Base-by-base conservation (phyloP, 2,329 filamentous ascomycete species). In the Neobulgaria alba region DNA sequence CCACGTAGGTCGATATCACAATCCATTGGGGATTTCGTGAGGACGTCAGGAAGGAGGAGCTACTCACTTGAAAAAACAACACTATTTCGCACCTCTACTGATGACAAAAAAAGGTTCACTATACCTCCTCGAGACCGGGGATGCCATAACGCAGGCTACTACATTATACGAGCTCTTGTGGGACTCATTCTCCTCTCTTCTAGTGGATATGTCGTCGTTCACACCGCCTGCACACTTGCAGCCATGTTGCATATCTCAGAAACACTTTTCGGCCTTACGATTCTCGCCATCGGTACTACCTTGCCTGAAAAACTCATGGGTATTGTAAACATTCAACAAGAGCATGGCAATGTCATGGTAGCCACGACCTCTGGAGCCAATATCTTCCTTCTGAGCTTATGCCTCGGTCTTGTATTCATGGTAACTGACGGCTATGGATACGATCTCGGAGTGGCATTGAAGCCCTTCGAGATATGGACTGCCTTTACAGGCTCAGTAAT, bases 331-430 rank as follows among this genome's bases (percentile, higher is more conserved):
- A 66, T 68, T n/a, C 57, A 50, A n/a, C 63, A 65, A 64, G 12
- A 69, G 66, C 4, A 65, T 70, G 14, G 53, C 1, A 67, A 68
- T 1, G 67, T 73, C 30, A 52, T 74, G 15, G 67, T 68, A 5
- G 71, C 70, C 0, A 72, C 67, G 26, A 69, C 67, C 10, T 71
- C 65, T 2, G 71, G 70, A 2, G 72, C 69, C 47, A 74, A 74
- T 43, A 69, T 73, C 15, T 75, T 75, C 47, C 55, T 74, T 20
- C 55, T 74, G 15, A 65, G 67, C 2, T 57, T 75, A 4, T 74
- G 71, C 49, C 50, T 66, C 20, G 70, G 67, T 3, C 54, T 67
- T 14, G 45, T 63, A 19, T 54, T 62, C 19, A 38, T 60, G 15
- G 57, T 49, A 17, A 55, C 52, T 38, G 42, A 50, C 10, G 37